Percentiles rank a stretch among this genome's conserved stretches.
Conservation (phyloP, 805 yeast species). For the Kluyveromyces aestuarii region DNA sequence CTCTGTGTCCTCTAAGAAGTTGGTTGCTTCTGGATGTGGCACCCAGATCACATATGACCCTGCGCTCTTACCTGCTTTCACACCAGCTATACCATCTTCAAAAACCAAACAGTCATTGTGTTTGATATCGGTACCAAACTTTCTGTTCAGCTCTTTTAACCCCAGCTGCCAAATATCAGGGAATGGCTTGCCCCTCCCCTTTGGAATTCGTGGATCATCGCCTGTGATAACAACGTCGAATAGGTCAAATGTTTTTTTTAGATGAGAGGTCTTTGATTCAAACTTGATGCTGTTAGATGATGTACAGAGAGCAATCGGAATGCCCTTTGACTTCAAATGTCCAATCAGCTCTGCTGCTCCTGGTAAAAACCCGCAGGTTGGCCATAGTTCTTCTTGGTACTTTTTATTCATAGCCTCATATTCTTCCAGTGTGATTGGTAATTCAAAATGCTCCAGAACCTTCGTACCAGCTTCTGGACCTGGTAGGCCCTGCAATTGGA, state of each 20-base stretch:
- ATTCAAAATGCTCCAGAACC: constrained; percentile 57
- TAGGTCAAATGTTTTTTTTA: constrained; percentile 49
- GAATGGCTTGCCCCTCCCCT: constrained; percentile 84
- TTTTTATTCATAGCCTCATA: constrained; percentile 42
- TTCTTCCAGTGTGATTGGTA: constrained; percentile 63
- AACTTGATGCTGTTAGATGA: constrained; percentile 60
- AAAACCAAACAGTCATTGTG: constrained; percentile 82
- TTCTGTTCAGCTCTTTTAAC: constrained; percentile 57
- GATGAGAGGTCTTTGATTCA: constrained; percentile 63
- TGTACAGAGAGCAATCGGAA: constrained; percentile 89
- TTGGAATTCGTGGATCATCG: constrained; percentile 75
- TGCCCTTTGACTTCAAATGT: constrained; percentile 37
- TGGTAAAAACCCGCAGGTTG: constrained; percentile 56
- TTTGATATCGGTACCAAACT: constrained; percentile 36
- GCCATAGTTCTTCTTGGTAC: constrained; percentile 52
- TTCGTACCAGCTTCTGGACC: constrained; percentile 63
- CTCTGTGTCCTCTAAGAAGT: constrained; percentile 44
- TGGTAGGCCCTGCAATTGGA: constrained; percentile 84
- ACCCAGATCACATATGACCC: constrained; percentile 90
- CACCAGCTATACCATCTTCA: constrained; percentile 95
- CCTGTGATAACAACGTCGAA: constrained; percentile 80
- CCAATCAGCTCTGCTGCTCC: constrained; percentile 71
- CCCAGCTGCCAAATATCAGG: constrained; percentile 93
- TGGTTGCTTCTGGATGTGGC: constrained; percentile 70
- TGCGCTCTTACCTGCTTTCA: constrained; percentile 71